These are phyloP conservation scores for Cinchona pubescens DNA, from an alignment of 257 asterid genomes.

Conservation along the genomic window DNA sequence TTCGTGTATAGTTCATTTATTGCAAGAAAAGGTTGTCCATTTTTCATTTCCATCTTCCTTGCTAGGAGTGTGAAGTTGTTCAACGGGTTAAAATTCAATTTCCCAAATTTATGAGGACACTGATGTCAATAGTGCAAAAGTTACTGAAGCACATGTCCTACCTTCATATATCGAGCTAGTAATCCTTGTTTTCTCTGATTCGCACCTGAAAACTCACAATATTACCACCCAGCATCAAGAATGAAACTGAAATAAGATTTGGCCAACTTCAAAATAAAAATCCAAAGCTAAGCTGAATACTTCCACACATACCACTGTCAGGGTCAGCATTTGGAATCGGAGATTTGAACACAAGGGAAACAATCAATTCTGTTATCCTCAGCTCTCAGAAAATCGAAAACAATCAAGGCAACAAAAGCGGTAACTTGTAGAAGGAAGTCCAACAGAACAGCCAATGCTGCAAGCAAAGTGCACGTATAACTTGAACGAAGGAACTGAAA, in stretches of 20 bases:
- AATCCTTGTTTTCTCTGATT: constrained; percentile 74
- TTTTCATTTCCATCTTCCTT: background rate
- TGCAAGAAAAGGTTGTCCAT: background rate
- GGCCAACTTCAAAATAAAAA: constrained; percentile 14
- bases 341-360: constrained; percentile 72
- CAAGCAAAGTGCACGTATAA: constrained; percentile 24
- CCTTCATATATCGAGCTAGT: constrained; percentile 94
- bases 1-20: background rate
- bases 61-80: background rate
- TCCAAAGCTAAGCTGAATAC: constrained; percentile 9
- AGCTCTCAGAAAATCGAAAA: constrained; percentile 88
- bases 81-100: background rate
- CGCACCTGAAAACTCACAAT: constrained; percentile 46
- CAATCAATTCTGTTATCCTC: constrained; percentile 91
- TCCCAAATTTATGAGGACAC: background rate
- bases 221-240: constrained; percentile 21
- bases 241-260: constrained; percentile 7
- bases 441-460: constrained; percentile 97
- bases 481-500: constrained; percentile 17
- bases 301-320: constrained; percentile 58
- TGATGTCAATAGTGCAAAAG: background rate
- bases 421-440: constrained; percentile 98
- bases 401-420: constrained; percentile 95
- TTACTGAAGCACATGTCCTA: constrained; percentile 28
- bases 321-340: constrained; percentile 59